Base-by-base conservation (phyloP, 2,329 filamentous ascomycete species). In the Didymella arachidicola region DNA sequence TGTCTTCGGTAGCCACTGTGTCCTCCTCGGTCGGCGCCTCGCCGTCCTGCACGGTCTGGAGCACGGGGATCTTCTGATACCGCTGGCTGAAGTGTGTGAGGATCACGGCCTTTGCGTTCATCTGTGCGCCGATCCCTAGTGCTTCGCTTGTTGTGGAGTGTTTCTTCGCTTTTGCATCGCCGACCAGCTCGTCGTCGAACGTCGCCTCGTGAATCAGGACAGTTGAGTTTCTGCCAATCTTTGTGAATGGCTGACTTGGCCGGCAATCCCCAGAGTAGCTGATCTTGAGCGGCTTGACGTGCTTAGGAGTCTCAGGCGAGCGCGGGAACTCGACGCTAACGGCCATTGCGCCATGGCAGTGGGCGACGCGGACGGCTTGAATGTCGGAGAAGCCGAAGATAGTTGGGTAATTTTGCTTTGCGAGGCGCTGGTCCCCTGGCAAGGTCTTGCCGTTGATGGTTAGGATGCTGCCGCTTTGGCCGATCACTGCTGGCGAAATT, bases 41-140 rank as follows among this genome's bases (percentile, higher is more conserved):
- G 27, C 63, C 68, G 19, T 70, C 69, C 12, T 69, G 69, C 11
- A 74, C 67, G 1, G 72, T 68, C 48, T 85, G 81, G 4, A 86
- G 76, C 2, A 83, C 79, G 2, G 85, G 87, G 32, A 87, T 81
- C 78, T 94, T 94, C 69, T 92, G 89, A 77, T 99, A 99, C 7
- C 95, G 85, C 80, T 99, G 95, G 54, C 89, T 93, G 78, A 99
- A 99, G 76, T 99, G 95, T 7, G 95, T 99, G 47, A 99, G 83
- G 54, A 99, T 79, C 16, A 95, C 88, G 16, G 91, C 84, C 63
- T 88, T 86, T 0, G 93, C 95, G 27, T 84, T 78, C 95, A 99
- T 99, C 44, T 82, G 79, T 12, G 84, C 83, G 1, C 89, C 94
- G 3, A 98, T 85, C 43, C 82, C 83, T 3, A 99, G 84, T 1